Base-by-base conservation (phyloP, 2,329 filamentous ascomycete genomes). In the Beauveria varroae region DNA sequence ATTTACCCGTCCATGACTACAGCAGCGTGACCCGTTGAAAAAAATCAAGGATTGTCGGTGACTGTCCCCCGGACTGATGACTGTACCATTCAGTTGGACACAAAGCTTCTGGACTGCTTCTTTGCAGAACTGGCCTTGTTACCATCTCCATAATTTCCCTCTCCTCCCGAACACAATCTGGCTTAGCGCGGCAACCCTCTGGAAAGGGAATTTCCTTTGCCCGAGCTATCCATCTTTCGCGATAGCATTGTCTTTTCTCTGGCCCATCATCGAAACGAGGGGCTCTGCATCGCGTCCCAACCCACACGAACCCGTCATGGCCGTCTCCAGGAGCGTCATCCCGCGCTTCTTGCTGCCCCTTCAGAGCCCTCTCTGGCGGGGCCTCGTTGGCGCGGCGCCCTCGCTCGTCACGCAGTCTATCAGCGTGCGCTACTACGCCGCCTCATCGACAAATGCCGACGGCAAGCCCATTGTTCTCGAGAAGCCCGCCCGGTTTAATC, bases 401-500 rank as follows among this genome's bases (percentile, higher is more conserved):
- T 71, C 74, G 60, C 73, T 71, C 18, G 65, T 69, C 61, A 71
- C 73, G 16, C 72, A 75, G 58, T 71, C 69, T 64, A 67, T 75
- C 61, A 67, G 67, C 66, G 66, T 75, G 54, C 73, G 73, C 55
- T 76, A 72, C 9, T 62, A 63, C 14, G 56, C 55, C 49, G 16
- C 52, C 10, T 46, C 47, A 5, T 28, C 40, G 10, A 26, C 41
- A 12, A 26, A 5, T 43, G 49, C 55, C 47, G 56, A 59, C 47
- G 62, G 67, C 50, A 76, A 74, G 64, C 89, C 88, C 41, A 81
- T 87, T 64, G 83, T 91, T 5, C 86, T 99, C 65, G 90, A 90
- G 68, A 91, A 97, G 75, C 93, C 93, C 26, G 83, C 89, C 69
- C 89, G 88, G 72, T 98, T 96, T 81, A 90, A 90, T 53, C 93